A percentile compares a stretch with the other conserved stretches of the same genome.
These are phyloP conservation scores for Allium sativum DNA, from an alignment of 106 monocot species.

Conservation along the genomic window DNA sequence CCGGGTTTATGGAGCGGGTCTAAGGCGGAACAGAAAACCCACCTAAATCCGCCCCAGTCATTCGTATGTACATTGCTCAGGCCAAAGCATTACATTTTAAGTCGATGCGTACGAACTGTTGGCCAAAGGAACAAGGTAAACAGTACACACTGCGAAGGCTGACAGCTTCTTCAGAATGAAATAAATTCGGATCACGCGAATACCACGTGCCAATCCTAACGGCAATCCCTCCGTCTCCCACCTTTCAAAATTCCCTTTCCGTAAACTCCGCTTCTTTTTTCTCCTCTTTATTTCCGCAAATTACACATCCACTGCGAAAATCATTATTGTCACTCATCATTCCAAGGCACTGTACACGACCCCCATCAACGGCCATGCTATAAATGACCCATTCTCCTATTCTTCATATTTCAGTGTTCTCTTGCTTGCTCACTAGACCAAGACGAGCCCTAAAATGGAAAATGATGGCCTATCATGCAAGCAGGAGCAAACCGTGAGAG, in stretches of 20 bases:
- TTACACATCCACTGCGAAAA: not conserved
- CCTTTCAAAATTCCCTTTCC: constrained; percentile 11
- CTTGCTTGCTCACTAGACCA: not conserved
- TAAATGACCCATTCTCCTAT: not conserved
- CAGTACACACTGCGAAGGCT: no score
- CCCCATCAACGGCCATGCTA: not conserved
- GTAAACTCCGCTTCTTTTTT: constrained; percentile 10
- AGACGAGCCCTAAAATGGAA: not conserved
- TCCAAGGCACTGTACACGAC: no score
- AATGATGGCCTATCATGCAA: constrained; percentile 4
- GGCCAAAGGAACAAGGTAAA: no score
- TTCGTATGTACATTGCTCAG: no score
- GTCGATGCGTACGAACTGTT: no score
- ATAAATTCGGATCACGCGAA: constrained; percentile 4
- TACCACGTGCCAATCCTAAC: constrained; percentile 19
- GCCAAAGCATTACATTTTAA: no score
- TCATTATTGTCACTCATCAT: not conserved
- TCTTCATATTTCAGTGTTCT: not conserved
- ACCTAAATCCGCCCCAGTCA: no score
- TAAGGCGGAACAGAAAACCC: no score
- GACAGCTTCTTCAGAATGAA: not conserved
- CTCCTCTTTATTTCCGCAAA: not conserved
- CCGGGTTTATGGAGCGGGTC: no score
- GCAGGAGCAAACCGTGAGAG: constrained; percentile 28
- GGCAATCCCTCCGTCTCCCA: constrained; percentile 11